Evolutionary conservation across 78 protist species (phyloP).

Genomic region (Dictyostelium citrinum): DNA sequence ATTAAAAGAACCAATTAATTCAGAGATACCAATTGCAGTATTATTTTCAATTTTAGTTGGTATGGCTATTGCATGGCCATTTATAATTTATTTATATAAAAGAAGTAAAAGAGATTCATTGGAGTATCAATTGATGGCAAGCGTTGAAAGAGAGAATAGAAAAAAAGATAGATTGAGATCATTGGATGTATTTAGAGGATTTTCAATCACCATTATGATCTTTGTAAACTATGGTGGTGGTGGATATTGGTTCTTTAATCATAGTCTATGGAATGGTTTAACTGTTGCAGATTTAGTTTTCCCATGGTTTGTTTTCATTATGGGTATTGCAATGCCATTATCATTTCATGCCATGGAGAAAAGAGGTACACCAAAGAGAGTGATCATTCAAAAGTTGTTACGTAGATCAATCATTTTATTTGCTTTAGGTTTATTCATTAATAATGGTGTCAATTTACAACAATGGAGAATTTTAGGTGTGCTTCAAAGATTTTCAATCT

Average conservation of each 20-base stretch:
- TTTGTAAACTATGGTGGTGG: conserved; percentile 91
- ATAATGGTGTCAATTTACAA: conserved; percentile 31
- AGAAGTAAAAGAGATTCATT: conserved; percentile 28
- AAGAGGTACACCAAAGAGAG: conserved; percentile 34
- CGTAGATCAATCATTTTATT: conserved; percentile 64
- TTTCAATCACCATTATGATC: conserved; percentile 85
- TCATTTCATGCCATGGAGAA: conserved; percentile 64
- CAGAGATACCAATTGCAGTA: conserved; percentile 60
- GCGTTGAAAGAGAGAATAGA: conserved; percentile 22
- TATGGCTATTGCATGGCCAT: conserved; percentile 25
- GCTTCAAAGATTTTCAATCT: conserved; percentile 82
- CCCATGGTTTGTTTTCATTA: conserved; percentile 90
- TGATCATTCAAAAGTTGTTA: conserved; percentile 11
- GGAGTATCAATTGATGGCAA: conserved; percentile 16
- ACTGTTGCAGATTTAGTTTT: conserved; percentile 90
- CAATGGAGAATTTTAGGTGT: conserved; percentile 87
- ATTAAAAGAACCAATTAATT: not conserved
- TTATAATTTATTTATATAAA: conserved; percentile 16
- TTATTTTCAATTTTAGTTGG: conserved; percentile 26
- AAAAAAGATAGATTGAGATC: conserved; percentile 63
- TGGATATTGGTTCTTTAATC: conserved; percentile 88
- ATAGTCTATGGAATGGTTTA: conserved; percentile 89
- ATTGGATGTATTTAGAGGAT: conserved; percentile 87
- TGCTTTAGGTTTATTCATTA: conserved; percentile 78
- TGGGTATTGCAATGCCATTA: conserved; percentile 87